Conservation (phyloP, 139 green algal genomes). For the Chlorella sp. region DNA sequence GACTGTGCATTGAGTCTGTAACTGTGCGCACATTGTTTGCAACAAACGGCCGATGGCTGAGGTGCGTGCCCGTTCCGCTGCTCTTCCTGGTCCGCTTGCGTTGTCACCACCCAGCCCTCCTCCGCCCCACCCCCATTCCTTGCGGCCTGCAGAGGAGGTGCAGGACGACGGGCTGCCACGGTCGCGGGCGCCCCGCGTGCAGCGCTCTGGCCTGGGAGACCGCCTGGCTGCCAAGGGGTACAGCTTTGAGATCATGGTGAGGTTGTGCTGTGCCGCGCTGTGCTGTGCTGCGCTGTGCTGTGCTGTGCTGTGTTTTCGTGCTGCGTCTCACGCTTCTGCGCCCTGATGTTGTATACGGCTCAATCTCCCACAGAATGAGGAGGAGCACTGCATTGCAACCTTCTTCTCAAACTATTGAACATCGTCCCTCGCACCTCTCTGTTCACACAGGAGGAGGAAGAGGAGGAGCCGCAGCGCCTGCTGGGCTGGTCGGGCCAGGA, state of each 20-base stretch:
- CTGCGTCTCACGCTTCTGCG: too few relatives aligned
- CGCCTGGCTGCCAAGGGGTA: slow-evolving; percentile 33
- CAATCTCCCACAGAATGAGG: too few relatives aligned
- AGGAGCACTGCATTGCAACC: too few relatives aligned
- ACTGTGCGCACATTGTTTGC: too few relatives aligned
- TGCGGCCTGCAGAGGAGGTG: slow-evolving; percentile 14
- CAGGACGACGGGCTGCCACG: slow-evolving; percentile 23
- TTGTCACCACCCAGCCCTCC: too few relatives aligned
- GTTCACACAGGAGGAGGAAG: slow-evolving; percentile 23
- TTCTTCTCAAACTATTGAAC: too few relatives aligned
- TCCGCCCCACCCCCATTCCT: too few relatives aligned
- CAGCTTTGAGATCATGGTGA: slow-evolving; percentile 55
- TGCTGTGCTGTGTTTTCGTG: background rate
- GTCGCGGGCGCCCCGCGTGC: slow-evolving; percentile 5
- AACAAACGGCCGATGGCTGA: too few relatives aligned
- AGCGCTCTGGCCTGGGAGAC: slow-evolving; percentile 39
- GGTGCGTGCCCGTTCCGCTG: too few relatives aligned
- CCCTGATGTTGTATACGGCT: too few relatives aligned
- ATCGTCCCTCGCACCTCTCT: background rate
- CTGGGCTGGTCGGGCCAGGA: slow-evolving; percentile 12
- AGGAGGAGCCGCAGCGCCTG: slow-evolving; percentile 16
- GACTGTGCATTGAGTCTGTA: too few relatives aligned
- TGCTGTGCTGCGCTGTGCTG: background rate
- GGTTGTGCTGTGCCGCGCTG: background rate
- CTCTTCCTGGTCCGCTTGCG: too few relatives aligned